Conservation (phyloP, 2,329 filamentous ascomycete genomes). For the Aspergillus hortae region DNA sequence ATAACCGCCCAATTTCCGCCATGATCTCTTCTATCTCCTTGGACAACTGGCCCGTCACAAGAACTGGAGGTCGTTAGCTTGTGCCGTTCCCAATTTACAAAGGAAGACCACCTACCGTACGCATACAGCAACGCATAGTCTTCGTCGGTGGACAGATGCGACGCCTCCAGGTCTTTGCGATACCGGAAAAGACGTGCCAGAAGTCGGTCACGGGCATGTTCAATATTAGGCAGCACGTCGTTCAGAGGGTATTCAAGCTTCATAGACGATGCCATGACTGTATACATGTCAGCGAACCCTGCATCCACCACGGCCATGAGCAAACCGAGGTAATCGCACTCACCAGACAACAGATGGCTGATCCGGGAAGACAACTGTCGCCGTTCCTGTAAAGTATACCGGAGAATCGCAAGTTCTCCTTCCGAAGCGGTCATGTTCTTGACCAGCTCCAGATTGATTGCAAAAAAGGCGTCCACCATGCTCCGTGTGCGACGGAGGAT, state of each 20-base stretch:
- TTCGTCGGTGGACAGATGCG: slow-evolving; percentile 44
- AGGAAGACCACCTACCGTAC: slow-evolving; percentile 58
- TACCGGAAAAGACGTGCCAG: slow-evolving; percentile 87
- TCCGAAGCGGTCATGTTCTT: slow-evolving; percentile 72
- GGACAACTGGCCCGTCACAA: slow-evolving; percentile 60
- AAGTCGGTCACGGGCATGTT: slow-evolving; percentile 74
- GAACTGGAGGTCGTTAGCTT: slow-evolving; percentile 40
- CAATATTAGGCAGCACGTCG: slow-evolving; percentile 80
- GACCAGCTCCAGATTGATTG: slow-evolving; percentile 88
- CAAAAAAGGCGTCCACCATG: slow-evolving; percentile 90
- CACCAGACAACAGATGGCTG: slow-evolving; percentile 72
- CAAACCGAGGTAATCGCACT: slow-evolving; percentile 14
- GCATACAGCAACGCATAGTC: slow-evolving; percentile 93
- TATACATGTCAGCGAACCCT: slow-evolving; percentile 20
- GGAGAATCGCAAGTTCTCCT: slow-evolving; percentile 76
- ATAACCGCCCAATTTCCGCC: slow-evolving; percentile 56
- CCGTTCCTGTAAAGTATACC: slow-evolving; percentile 75
- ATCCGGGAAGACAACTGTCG: slow-evolving; percentile 80
- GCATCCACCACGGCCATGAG: too few relatives aligned
- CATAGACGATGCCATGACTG: slow-evolving; percentile 84
- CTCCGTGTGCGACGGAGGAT: slow-evolving; percentile 77
- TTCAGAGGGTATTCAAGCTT: slow-evolving; percentile 93
- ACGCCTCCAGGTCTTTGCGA: slow-evolving; percentile 61
- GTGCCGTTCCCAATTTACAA: not conserved
- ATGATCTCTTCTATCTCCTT: slow-evolving; percentile 54